A percentile compares a stretch with the other conserved stretches of the same genome.
Conservation (phyloP, 192 early-diverging fungal species). For the Backusella macrospora region DNA sequence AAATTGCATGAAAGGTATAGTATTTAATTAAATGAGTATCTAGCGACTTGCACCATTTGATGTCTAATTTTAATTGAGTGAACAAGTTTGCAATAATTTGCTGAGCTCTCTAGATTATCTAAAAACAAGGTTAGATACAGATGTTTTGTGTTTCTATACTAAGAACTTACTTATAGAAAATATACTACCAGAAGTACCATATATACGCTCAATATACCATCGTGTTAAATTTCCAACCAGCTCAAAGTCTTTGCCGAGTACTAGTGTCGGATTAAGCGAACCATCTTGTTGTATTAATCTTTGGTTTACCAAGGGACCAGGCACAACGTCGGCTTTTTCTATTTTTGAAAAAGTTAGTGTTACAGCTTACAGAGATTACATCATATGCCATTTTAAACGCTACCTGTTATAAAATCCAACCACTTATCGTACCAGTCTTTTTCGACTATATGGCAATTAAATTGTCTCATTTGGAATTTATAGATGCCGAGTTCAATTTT, state of each 20-base stretch:
- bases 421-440: slow-evolving; percentile 1
- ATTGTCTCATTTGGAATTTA: slow-evolving; percentile 3
- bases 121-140: not conserved
- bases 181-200: not conserved
- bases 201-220: not conserved
- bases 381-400: not conserved
- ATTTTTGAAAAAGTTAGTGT: not conserved
- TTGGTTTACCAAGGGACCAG: slow-evolving; percentile 4
- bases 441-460: not conserved
- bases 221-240: slow-evolving; percentile 10
- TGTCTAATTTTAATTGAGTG: not conserved
- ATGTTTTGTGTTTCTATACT: not conserved
- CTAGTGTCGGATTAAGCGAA: not conserved
- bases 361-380: not conserved
- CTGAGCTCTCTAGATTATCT: not conserved
- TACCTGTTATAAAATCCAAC: slow-evolving; percentile 6
- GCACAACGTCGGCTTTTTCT: not conserved
- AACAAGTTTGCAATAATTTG: not conserved
- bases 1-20: not conserved
- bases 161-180: slow-evolving; percentile 7
- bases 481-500: not conserved
- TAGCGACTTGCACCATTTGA: not conserved
- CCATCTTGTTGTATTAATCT: not conserved
- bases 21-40: not conserved
- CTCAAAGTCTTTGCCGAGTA: not conserved